Evolutionary conservation across 164 flowering plant genomes (phyloP), one percentile per base, ranked within the genome.

Genomic region (Vitis rotundifolia): DNA sequence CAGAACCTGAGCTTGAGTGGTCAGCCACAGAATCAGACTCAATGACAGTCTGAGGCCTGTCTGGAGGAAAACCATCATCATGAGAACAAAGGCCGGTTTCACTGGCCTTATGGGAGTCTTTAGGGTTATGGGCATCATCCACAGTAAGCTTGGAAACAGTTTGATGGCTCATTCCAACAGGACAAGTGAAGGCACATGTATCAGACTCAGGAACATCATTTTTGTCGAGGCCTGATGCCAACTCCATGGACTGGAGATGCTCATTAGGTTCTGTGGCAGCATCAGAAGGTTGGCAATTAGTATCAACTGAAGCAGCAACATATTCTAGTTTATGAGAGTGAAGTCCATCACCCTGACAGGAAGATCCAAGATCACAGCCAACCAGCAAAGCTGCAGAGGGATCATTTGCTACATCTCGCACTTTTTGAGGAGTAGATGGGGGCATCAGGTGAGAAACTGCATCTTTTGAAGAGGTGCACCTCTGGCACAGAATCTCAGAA

Each of bases 1-100:
- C 72, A 13, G 77, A 52, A 18, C 19, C 64, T 49, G 69, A 53
- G 54, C 64, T 66, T 9, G 44, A 75, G 50, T 37, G 61, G n/a
- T 51, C 61, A 31, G 18, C 31, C 62, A 59, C 63, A 54, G 67
- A 53, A 54, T 53, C 67, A n/a, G 71, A 51, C 15, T 19, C 61
- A 52, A 50, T 49, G 10, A 50, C 47, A 54, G 12, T 48, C 61
- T 47, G 26, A 66, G 47, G 61, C 58, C 37, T 29, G 56, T 37
- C 60, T n/a, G 12, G 26, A 19, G 50, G 10, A 28, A 9, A 7
- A 26, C 49, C 63, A 15, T 29, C 48, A 49, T 37, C 58, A 54
- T 16, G 22, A 56, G 64, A 49, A 54, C 9, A 9, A 49, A 11
- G 37, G 37, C 7, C 61, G 12, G 29, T 51, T 22, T 64, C 66